phyloP scores from a whole-genome alignment of 225 moss, liverwort and hornwort genomes.

The Marchantia polymorpha region DNA sequence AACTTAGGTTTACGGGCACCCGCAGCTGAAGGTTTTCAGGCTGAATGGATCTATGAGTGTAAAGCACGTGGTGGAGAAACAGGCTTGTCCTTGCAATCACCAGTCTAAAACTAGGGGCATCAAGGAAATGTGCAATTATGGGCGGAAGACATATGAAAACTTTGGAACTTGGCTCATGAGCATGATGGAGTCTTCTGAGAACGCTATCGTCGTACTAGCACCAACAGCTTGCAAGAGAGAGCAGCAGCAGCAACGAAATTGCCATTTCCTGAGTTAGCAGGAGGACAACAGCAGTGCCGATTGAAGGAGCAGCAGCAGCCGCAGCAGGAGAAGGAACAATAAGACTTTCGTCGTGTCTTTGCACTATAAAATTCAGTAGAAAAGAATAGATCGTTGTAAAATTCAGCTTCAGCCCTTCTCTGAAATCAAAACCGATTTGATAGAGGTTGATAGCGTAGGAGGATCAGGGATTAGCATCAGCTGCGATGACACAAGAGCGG shows the following conservation, averaged over 20 bases:
- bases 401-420: not conserved
- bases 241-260: not conserved
- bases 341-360: not conserved
- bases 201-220: not conserved
- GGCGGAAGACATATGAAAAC: not conserved
- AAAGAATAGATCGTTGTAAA: not conserved
- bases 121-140: not conserved
- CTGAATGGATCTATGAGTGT: not conserved
- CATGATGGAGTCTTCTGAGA: not conserved
- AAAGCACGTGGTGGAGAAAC: not conserved
- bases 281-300: not conserved
- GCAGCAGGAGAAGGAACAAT: too few relatives aligned
- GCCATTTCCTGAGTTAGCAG: not conserved
- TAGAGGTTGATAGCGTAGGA: too few relatives aligned
- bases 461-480: not conserved
- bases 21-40: too few relatives aligned
- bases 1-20: not conserved
- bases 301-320: not conserved
- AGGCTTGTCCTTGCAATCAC: not conserved
- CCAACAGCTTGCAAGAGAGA: not conserved
- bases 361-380: not conserved
- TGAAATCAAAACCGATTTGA: not conserved
- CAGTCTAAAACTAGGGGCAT: not conserved
- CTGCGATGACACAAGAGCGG: constrained; percentile 12
- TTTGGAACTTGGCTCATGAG: not conserved